phyloP scores from a whole-genome alignment of 805 yeast genomes.

The Candida nitratophila region DNA sequence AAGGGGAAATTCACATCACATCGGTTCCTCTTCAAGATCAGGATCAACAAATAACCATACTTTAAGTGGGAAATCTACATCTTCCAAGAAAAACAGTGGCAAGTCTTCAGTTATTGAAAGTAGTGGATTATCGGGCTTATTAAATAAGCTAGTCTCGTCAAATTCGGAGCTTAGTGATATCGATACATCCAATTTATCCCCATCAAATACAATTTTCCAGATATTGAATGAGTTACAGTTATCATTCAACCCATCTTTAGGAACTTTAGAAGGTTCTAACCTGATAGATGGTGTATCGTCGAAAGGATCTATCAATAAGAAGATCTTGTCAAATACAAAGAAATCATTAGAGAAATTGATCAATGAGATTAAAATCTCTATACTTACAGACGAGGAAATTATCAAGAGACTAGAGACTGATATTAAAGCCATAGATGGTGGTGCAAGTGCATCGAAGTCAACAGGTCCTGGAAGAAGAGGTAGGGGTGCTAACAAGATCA shows the following conservation, averaged over 20 bases:
- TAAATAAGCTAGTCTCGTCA: no score
- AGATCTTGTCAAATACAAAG: slow-evolving; percentile 12
- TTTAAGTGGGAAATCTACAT: no score
- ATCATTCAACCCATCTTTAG: slow-evolving; percentile 51
- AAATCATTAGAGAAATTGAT: slow-evolving; percentile 34
- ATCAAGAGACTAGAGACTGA: slow-evolving; percentile 16
- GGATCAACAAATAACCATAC: not conserved
- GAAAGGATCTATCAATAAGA: slow-evolving; percentile 25
- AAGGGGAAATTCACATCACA: not conserved
- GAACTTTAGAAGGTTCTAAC: slow-evolving; percentile 52
- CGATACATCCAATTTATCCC: slow-evolving; percentile 9
- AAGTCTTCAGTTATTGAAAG: no score
- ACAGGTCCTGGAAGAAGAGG: slow-evolving; percentile 6
- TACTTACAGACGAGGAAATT: slow-evolving; percentile 13
- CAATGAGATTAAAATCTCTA: slow-evolving; percentile 30
- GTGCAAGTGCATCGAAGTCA: not conserved
- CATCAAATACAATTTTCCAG: slow-evolving; percentile 38
- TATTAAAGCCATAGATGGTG: slow-evolving; percentile 1
- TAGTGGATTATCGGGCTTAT: not conserved
- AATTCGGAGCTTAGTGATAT: not conserved
- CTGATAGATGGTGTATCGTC: slow-evolving; percentile 4
- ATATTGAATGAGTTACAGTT: slow-evolving; percentile 46
- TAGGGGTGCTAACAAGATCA: slow-evolving; percentile 1
- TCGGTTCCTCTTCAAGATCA: not conserved
- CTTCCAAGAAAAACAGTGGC: no score